Evolutionary conservation across 257 asterid genomes (phyloP).

Genomic region (Lavandula angustifolia): DNA sequence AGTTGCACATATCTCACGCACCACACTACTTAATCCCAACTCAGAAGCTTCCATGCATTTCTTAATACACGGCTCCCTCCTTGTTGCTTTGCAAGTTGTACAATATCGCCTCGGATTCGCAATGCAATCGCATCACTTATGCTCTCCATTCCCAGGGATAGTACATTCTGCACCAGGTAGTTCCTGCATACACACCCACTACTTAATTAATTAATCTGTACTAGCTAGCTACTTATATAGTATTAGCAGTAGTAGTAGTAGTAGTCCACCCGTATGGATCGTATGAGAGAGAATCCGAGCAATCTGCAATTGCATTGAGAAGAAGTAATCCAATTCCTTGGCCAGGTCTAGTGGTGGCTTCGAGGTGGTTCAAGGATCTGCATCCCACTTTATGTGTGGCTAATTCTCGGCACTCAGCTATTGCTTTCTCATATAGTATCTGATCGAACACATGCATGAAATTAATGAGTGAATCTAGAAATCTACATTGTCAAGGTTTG

Average conservation of each 20-base stretch:
- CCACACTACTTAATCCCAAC: conserved; percentile 10
- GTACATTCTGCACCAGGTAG: conserved; percentile 46
- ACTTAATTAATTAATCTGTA: too few species aligned
- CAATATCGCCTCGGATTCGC: conserved; percentile 25
- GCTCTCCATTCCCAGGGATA: neutral
- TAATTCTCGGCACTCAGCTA: neutral
- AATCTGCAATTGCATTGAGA: conserved; percentile 31
- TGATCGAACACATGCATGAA: neutral
- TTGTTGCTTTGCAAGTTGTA: conserved; percentile 28
- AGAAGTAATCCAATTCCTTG: conserved; percentile 22
- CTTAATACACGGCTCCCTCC: conserved; percentile 46
- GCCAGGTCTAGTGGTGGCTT: conserved; percentile 24
- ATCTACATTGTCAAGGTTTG: too few species aligned
- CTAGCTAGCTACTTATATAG: too few species aligned
- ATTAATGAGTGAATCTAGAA: neutral
- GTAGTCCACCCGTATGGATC: conserved; percentile 45
- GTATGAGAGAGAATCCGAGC: conserved; percentile 32
- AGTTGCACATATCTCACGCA: conserved; percentile 27
- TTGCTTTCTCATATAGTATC: conserved; percentile 33
- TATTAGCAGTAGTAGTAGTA: too few species aligned
- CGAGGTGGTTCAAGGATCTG: conserved; percentile 32
- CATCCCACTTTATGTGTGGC: conserved; percentile 48
- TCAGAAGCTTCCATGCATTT: conserved; percentile 38
- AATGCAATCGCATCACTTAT: neutral
- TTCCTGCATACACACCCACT: conserved; percentile 34